Evolutionary conservation across 23 red algal genomes (phyloP).

Genomic region (Gracilaria vermiculophylla): DNA sequence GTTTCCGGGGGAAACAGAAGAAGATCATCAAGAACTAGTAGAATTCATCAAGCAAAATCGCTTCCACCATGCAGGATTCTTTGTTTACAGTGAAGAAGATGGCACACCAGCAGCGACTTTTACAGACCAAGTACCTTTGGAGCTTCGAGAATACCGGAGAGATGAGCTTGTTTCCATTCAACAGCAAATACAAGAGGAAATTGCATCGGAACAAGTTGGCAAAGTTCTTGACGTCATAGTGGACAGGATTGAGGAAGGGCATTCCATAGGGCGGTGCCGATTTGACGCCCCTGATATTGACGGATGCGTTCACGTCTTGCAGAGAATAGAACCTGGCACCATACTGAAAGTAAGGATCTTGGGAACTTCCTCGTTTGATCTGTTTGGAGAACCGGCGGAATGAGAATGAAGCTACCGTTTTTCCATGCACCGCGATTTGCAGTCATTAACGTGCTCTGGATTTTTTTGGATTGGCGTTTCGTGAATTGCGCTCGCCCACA

Average conservation of each 20-base stretch:
- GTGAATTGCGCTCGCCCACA: no score
- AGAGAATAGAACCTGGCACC: constrained; percentile 73
- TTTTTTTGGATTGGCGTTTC: no score
- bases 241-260: constrained; percentile 81
- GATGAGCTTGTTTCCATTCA: constrained; percentile 91
- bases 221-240: constrained; percentile 76
- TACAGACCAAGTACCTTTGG: constrained; percentile 45
- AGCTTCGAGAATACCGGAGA: constrained; percentile 60
- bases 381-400: constrained; percentile 65
- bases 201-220: constrained; percentile 66
- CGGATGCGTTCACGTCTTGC: constrained; percentile 81
- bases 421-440: no score
- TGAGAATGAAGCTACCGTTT: no score
- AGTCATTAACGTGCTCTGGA: no score
- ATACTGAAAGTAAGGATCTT: constrained; percentile 78
- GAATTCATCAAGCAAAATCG: constrained; percentile 59
- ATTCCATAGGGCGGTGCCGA: constrained; percentile 75
- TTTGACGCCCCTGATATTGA: constrained; percentile 99
- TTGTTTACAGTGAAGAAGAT: constrained; percentile 86
- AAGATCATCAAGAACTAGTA: constrained; percentile 82
- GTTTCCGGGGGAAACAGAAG: constrained; percentile 89
- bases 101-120: constrained; percentile 72
- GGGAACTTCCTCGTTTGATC: constrained; percentile 75
- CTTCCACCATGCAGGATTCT: constrained; percentile 86
- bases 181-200: constrained; percentile 87